A percentile compares a stretch with the other conserved stretches of the same genome.
Conservation (phyloP, 1,139 yeast genomes). For the Kluyveromyces sp. region DNA sequence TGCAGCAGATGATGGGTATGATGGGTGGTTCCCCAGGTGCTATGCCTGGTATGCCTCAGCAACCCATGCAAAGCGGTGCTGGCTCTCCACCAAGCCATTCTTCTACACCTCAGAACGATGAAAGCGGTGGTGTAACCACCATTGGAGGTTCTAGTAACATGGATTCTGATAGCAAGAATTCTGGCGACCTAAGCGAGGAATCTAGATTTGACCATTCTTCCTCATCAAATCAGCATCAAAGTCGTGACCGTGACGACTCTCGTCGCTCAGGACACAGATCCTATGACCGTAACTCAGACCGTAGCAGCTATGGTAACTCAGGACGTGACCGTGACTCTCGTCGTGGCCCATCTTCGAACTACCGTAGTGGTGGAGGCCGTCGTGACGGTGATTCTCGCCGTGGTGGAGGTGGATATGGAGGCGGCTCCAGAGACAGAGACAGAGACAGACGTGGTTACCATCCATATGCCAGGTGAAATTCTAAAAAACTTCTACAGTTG, state of each 20-base stretch:
- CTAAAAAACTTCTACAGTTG: background rate
- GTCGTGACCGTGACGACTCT: slow-evolving; percentile 11
- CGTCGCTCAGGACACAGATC: slow-evolving; percentile 11
- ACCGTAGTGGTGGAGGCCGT: slow-evolving; percentile 8
- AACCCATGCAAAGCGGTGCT: slow-evolving; percentile 22
- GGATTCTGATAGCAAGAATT: slow-evolving; percentile 17
- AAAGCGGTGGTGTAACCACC: slow-evolving; percentile 26
- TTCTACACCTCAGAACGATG: slow-evolving; percentile 16
- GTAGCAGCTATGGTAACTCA: slow-evolving; percentile 2
- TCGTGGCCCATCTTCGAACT: slow-evolving; percentile 10
- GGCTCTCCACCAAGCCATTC: slow-evolving; percentile 15
- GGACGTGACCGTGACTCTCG: slow-evolving; percentile 8
- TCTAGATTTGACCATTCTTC: slow-evolving; percentile 8
- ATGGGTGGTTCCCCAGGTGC: slow-evolving; percentile 45
- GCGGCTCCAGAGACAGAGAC: slow-evolving; percentile 6
- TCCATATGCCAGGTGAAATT: slow-evolving; percentile 9
- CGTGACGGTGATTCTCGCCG: slow-evolving; percentile 10
- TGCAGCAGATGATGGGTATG: slow-evolving; percentile 47
- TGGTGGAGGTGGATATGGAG: slow-evolving; percentile 9
- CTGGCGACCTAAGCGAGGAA: slow-evolving; percentile 4
- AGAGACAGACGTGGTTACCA: slow-evolving; percentile 12
- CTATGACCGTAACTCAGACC: slow-evolving; percentile 4
- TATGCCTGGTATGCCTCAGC: slow-evolving; percentile 13
- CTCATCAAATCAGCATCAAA: slow-evolving; percentile 5
- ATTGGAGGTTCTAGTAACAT: slow-evolving; percentile 25